Base-by-base conservation (phyloP, 257 asterid species). In the Plectranthus barbatus region DNA sequence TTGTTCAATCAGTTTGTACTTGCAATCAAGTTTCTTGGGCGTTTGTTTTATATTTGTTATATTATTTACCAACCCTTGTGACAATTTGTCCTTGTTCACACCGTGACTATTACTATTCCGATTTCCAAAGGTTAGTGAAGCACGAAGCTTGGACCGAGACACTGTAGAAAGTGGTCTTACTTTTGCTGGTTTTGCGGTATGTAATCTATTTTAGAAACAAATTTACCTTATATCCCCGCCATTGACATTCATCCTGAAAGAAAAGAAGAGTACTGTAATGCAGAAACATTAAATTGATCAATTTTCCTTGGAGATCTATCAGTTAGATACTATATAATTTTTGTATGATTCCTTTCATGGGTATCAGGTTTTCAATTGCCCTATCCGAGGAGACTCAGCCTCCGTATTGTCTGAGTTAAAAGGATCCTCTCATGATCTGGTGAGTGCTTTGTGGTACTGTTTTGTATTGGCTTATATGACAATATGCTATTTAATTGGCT, bases 101-200 rank as follows among this genome's bases (percentile, higher is more conserved):
- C 66, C 56, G 26, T 50, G 55, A 62, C 23, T 67, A 13, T 56
- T 68, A 23, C 45, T 45, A 64, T 40, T 64, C n/a, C n/a, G n/a
- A n/a, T n/a, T n/a, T n/a, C 68, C 80, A 75, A 79, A 92, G 99
- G 99, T 92, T 77, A 89, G 95, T 74, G 96, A 92, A 79, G 96
- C 88, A 8, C 84, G 99, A 74, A 89, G 85, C 82, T 79, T 92
- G 83, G 97, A 92, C 60, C 84, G 99, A 61, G 94, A 82, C 23
- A 64, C 69, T 56, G 96, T 89, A 68, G 99, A 92, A 83, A 82
- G 71, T 70, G 94, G 76, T 55, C 95, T 92, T 67, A 82, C 80
- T 54, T 92, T 92, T 78, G 96, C 95, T 78, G 99, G 99, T 69
- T 92, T 92, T 79, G 97, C 95, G 85, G 99, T 89, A 89, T 64